Base-by-base conservation (phyloP, 257 asterid genomes). In the Solanum medicagineum region DNA sequence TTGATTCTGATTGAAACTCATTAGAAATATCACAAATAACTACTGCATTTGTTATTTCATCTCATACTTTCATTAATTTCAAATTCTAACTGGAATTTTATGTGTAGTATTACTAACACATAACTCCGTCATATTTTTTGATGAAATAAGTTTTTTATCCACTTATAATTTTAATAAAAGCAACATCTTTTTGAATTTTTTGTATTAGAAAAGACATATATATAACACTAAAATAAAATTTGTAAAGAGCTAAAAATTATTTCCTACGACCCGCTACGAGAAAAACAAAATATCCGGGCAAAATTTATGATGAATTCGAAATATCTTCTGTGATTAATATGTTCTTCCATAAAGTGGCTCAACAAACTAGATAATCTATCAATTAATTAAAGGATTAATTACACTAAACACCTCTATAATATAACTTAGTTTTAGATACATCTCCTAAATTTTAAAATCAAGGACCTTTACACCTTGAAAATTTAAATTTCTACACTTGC, bases 131-230 rank as follows among this genome's bases (percentile, higher is more conserved):
- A 0, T 53, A 42, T 8, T 57, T 8, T 20, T 7, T 12, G 14
- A 20, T 2, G 6, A 57, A 57, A 57, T 20, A 1, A 57, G 2
- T 57, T 1, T 57, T 5, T 57, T 8, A 2, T 8, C 1, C 7
- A n/a, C 26, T 1, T 9, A 57, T 0, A 20, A 57, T 57, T 57
- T 57, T 57, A 20, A 19, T 47, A 17, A 0, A 19, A 19, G 9
- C 0, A 56, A 19, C 1, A 0, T 56, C 3, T 53, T 54, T 54
- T 15, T 1, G 0, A 9, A 10, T 10, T 9, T 1, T 1, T 57
- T 57, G 5, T 36, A 36, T 20, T 20, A 57, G 9, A 57, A 57
- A 57, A 57, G 3, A 57, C 47, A 6, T 44, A 44, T 5, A 44
- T 22, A 8, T 57, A 57, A 57, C 9, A 57, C 2, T 20, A 57